phyloP scores from a whole-genome alignment of 73 alveolate genomes.

The Paramecium sexaurelia region DNA sequence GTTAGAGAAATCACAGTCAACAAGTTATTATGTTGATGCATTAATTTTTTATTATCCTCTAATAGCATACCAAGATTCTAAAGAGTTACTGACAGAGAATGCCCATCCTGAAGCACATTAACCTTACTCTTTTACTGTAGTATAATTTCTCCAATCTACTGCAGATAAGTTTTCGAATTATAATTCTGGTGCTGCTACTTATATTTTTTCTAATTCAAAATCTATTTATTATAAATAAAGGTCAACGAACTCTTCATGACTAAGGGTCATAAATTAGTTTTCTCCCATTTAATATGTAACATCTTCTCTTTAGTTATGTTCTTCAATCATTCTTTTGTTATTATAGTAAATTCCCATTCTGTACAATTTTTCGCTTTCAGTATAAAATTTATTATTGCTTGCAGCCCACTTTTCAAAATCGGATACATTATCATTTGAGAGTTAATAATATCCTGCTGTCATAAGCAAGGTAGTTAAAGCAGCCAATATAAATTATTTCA shows the following conservation, averaged over 20 bases:
- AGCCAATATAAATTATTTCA: background rate
- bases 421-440: background rate
- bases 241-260: background rate
- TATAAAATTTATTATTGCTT: background rate
- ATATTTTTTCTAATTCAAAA: background rate
- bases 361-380: background rate
- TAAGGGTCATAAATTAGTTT: background rate
- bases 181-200: background rate
- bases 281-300: conserved; percentile 20
- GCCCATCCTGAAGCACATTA: conserved; percentile 87
- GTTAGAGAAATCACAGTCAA: conserved; percentile 47
- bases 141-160: conserved; percentile 64
- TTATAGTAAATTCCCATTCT: background rate
- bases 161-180: background rate
- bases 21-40: conserved; percentile 36
- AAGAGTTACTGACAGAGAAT: conserved; percentile 73
- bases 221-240: background rate
- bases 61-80: conserved; percentile 72
- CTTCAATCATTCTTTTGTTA: conserved; percentile 15
- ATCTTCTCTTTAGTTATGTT: background rate
- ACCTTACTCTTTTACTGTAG: conserved; percentile 81
- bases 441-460: background rate
- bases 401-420: background rate
- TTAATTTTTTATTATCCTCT: background rate
- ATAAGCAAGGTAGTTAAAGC: background rate